Evolutionary conservation across 1,284 basidiomycete species (phyloP).

Genomic region (Lentinus polychrous): DNA sequence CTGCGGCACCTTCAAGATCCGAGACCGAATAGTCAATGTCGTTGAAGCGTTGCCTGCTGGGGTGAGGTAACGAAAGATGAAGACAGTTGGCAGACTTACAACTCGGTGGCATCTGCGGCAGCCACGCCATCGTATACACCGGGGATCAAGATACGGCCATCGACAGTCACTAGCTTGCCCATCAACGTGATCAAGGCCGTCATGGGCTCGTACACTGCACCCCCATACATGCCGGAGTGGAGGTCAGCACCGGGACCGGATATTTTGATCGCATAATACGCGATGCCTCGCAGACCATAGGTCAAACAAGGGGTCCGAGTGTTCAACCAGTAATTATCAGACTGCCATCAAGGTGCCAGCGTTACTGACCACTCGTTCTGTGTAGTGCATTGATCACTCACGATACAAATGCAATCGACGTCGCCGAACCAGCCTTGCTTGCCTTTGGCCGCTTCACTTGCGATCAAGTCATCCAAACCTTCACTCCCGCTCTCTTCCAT

Average conservation of each 20-base stretch:
- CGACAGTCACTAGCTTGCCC: constrained; percentile 80
- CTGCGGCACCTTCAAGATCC: constrained; percentile 80
- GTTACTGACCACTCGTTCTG: background rate
- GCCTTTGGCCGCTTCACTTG: constrained; percentile 64
- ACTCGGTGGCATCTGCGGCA: constrained; percentile 73
- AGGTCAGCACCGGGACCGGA: constrained; percentile 86
- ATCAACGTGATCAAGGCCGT: constrained; percentile 75
- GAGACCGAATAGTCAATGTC: constrained; percentile 67
- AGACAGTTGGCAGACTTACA: constrained; percentile 30
- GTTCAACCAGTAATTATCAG: constrained; percentile 87
- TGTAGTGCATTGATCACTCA: constrained; percentile 31
- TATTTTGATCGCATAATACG: constrained; percentile 84
- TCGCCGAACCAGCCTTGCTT: constrained; percentile 79
- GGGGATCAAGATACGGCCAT: constrained; percentile 86
- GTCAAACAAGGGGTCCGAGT: constrained; percentile 71
- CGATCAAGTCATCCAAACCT: constrained; percentile 88
- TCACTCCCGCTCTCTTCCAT: constrained; percentile 98
- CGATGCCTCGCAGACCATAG: constrained; percentile 81
- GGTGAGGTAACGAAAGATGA: too few species aligned
- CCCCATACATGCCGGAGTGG: constrained; percentile 88
- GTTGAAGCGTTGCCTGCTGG: constrained; percentile 40
- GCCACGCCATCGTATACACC: constrained; percentile 89
- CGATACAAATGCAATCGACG: constrained; percentile 94
- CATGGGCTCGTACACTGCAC: constrained; percentile 88
- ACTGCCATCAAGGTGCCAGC: constrained; percentile 34